phyloP scores from a whole-genome alignment of 1,284 basidiomycete species.

The Vanrija humicola region DNA sequence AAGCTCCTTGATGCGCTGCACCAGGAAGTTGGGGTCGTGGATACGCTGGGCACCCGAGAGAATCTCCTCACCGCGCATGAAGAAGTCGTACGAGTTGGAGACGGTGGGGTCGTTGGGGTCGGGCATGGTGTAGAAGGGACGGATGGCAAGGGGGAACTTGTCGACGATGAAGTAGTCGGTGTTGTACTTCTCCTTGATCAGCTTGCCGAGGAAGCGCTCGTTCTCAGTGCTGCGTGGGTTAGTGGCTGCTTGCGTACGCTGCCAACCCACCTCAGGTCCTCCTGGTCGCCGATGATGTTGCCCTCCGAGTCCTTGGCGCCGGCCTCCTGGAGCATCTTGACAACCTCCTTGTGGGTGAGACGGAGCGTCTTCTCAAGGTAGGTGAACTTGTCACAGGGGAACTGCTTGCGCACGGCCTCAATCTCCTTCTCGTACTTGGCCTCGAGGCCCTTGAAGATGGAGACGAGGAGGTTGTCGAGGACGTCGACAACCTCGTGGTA shows the following conservation, averaged over 20 bases:
- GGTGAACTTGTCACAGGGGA: constrained; percentile 85
- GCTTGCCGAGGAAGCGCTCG: constrained; percentile 83
- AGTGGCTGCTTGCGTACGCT: too few relatives aligned
- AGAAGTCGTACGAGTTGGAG: constrained; percentile 99
- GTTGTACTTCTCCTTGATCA: constrained; percentile 81
- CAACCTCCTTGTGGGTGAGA: constrained; percentile 80
- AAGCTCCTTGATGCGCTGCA: constrained; percentile 70
- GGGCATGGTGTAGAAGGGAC: constrained; percentile 99
- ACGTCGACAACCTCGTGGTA: constrained; percentile 93
- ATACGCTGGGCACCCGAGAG: constrained; percentile 95
- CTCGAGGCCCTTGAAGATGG: constrained; percentile 76
- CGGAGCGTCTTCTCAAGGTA: constrained; percentile 76
- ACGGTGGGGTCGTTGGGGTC: constrained; percentile 82
- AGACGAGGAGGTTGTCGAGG: constrained; percentile 75
- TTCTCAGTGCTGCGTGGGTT: constrained; percentile 49
- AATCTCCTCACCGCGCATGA: constrained; percentile 99
- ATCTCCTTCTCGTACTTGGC: constrained; percentile 76
- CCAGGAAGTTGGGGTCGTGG: constrained; percentile 80
- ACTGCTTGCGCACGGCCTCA: constrained; percentile 75
- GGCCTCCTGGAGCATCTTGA: constrained; percentile 77
- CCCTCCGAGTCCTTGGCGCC: constrained; percentile 58
- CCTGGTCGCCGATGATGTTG: constrained; percentile 60
- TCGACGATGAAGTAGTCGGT: constrained; percentile 98
- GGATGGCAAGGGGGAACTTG: constrained; percentile 83
- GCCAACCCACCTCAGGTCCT: constrained; percentile 75